phyloP scores from a whole-genome alignment of 2,329 filamentous ascomycete species.

The Colletotrichum tropicicola region DNA sequence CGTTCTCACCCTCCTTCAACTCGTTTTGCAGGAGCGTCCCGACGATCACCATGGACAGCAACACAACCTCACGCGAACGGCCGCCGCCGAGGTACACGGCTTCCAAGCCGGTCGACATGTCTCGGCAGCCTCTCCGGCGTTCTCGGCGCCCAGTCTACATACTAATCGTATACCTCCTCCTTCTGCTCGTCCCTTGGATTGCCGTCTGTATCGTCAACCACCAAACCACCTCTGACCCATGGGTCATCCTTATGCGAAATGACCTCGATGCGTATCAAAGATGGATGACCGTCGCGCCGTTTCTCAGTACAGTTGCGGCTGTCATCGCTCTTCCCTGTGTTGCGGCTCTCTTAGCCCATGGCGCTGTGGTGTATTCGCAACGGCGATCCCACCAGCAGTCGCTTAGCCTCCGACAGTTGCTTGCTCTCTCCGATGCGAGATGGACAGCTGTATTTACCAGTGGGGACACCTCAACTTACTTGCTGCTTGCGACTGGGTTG shows the following conservation, averaged over 20 bases:
- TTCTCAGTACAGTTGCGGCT: slow-evolving; percentile 24
- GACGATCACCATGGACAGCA: slow-evolving; percentile 17
- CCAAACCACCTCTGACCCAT: slow-evolving; percentile 10
- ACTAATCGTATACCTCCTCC: slow-evolving; percentile 17
- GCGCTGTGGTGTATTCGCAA: slow-evolving; percentile 26
- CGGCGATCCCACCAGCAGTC: slow-evolving; percentile 14
- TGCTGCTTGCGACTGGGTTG: slow-evolving; percentile 15
- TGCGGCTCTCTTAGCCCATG: slow-evolving; percentile 23
- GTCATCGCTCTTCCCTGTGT: slow-evolving; percentile 26
- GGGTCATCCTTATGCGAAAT: slow-evolving; percentile 16
- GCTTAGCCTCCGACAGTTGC: slow-evolving; percentile 22
- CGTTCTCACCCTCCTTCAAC: background rate
- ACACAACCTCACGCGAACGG: background rate
- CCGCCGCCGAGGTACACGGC: slow-evolving; percentile 20
- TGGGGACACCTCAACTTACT: slow-evolving; percentile 13
- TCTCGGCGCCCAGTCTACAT: slow-evolving; percentile 24
- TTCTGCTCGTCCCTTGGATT: slow-evolving; percentile 24
- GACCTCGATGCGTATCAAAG: slow-evolving; percentile 17
- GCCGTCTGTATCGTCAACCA: slow-evolving; percentile 19
- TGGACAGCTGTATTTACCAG: slow-evolving; percentile 23
- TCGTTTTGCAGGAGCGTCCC: background rate
- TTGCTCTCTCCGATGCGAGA: slow-evolving; percentile 22
- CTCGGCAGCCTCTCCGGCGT: slow-evolving; percentile 20
- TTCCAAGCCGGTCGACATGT: slow-evolving; percentile 14
- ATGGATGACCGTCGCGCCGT: slow-evolving; percentile 17